Evolutionary conservation across 129 eudicot genomes (phyloP), one percentile per base, ranked within the genome.

Genomic region (Calendula officinalis): DNA sequence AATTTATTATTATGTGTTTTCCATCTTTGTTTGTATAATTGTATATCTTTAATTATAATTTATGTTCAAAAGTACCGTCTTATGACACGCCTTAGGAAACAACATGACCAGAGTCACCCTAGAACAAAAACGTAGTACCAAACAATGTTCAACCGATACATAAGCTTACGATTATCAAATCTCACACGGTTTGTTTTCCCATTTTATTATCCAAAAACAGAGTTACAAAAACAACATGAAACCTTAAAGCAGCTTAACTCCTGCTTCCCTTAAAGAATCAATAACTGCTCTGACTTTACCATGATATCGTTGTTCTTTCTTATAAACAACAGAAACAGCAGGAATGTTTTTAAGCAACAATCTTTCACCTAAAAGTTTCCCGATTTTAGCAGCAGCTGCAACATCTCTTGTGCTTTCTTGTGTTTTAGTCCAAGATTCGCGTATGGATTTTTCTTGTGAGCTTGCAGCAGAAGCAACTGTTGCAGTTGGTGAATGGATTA

Each of bases 271-370:
- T 82, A 91, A 32, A 15, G 86, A 78, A 78, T 91, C 96, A 34
- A 91, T 59, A 1, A 91, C 88, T 22, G 97, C 97, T 74, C 82
- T 91, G 11, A 91, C 89, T 84, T 91, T 91, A 16, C 96, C 97
- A 67, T 91, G 97, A 69, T 91, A 91, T 27, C 78, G 80, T 77
- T 91, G 97, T 3, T 91, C 81, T 74, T 77, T 78, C 79, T 87
- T 91, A 39, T 79, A 78, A 61, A 68, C 80, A 52, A 87, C 81
- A 7, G 94, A 71, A 16, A 91, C 96, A n/a, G 95, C 97, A 35
- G 94, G 90, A 34, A 91, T 82, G 16, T 85, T 70, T 43, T 79
- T 66, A 2, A 45, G 61, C 16, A 72, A 61, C 69, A 82, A 49
- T 27, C 92, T 70, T 63, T 85, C 85, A 7, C 84, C 92, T 41